A percentile compares a stretch with the other conserved stretches of the same genome.
Evolutionary conservation across 2,329 filamentous ascomycete species (phyloP).

Genomic region (Paramyrothecium sp.): DNA sequence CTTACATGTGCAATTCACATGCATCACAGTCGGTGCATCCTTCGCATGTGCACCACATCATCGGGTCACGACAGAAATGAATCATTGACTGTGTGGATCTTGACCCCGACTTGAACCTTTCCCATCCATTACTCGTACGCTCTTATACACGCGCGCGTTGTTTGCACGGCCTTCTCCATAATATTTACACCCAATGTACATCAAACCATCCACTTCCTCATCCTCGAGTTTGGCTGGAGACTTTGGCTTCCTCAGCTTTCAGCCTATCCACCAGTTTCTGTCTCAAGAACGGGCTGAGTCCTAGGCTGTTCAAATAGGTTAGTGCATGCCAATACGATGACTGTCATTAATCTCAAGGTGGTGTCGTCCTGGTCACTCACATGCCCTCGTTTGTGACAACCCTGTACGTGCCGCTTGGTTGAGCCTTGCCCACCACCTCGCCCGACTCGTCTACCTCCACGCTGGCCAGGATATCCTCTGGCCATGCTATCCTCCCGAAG

Average conservation of each 20-base stretch:
- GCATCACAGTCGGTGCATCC: not conserved
- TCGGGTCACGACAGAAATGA: not conserved
- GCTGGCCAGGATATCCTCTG: conserved; percentile 69
- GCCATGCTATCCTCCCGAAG: conserved; percentile 66
- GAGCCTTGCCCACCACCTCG: conserved; percentile 55
- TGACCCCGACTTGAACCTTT: not conserved
- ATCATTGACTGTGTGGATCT: not conserved
- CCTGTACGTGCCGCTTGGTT: conserved; percentile 62
- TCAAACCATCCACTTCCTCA: not conserved
- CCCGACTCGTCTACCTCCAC: conserved; percentile 61
- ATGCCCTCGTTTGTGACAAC: conserved; percentile 65
- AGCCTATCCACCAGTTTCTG: conserved; percentile 54
- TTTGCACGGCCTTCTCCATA: not conserved
- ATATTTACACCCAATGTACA: too few relatives aligned
- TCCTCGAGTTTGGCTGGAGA: conserved; percentile 24
- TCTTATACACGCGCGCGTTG: not conserved
- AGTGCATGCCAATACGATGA: conserved; percentile 7
- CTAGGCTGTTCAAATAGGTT: conserved; percentile 21
- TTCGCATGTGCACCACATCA: too few relatives aligned
- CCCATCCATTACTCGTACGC: not conserved
- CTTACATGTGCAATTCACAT: not conserved
- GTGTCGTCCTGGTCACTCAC: too few relatives aligned
- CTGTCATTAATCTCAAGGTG: too few relatives aligned
- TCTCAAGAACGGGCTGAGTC: conserved; percentile 42
- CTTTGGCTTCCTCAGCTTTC: conserved; percentile 46